phyloP scores from a whole-genome alignment of 495 filamentous ascomycete species.

The Lasiosphaeria hispida region DNA sequence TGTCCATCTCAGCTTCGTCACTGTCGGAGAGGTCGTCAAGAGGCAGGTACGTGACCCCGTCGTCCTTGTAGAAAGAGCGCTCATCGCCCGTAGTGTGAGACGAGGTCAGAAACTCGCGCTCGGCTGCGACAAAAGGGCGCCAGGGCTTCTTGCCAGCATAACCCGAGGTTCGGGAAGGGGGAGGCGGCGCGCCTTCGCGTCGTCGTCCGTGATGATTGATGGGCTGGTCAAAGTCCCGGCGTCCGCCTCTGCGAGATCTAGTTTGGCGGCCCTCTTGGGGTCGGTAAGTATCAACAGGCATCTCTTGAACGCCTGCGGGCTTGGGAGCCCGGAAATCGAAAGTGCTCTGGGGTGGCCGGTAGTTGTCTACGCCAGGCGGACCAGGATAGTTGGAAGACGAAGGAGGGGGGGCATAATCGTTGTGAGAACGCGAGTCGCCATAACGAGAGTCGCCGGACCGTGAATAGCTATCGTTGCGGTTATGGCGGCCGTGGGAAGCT shows the following conservation, averaged over 20 bases:
- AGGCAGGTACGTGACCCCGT: constrained; percentile 42
- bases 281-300: constrained; percentile 21
- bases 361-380: constrained; percentile 16
- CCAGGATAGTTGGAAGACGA: background rate
- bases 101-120: constrained; percentile 40
- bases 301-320: constrained; percentile 36
- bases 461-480: constrained; percentile 4
- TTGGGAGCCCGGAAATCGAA: constrained; percentile 46
- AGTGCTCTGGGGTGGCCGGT: constrained; percentile 41
- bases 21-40: constrained; percentile 67
- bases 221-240: constrained; percentile 4
- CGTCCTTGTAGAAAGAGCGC: constrained; percentile 36
- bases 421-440: background rate
- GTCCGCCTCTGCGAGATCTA: background rate
- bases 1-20: constrained; percentile 73
- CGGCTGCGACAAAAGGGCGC: constrained; percentile 30
- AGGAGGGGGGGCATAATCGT: constrained; percentile 2
- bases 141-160: constrained; percentile 6
- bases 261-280: constrained; percentile 5
- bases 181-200: background rate
- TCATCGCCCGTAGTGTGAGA: constrained; percentile 32
- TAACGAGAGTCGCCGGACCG: background rate
- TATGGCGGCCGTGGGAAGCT: constrained; percentile 11
- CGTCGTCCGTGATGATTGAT: constrained; percentile 18
- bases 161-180: background rate